Evolutionary conservation across 768 basidiomycete genomes (phyloP), one percentile per base, ranked within the genome.

Genomic region (Cyathus striatus): DNA sequence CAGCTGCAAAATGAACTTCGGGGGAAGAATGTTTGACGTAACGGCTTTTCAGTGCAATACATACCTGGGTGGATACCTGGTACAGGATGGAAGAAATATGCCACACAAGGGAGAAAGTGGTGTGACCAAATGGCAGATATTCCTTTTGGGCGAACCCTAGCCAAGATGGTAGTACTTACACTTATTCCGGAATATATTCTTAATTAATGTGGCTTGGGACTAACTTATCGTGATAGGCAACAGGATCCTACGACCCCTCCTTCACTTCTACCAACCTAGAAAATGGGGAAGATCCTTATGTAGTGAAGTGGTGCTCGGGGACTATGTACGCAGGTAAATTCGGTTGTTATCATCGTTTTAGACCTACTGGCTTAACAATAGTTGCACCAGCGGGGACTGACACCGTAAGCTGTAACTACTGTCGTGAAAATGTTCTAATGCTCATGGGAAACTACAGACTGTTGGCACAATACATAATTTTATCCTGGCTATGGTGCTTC

Each of bases 51-150:
- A 51, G 49, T 64, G 23, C 50, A 49, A 24, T 49, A 62, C 22
- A 43, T 65, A 1, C 65, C 64, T 0, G 27, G 38, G 7, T 76
- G 74, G 72, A 25, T 74, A 4, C 73, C 74, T 20, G 75, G 75
- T 0, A 64, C 69, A 5, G 64, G 61, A 18, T 76, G 73, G 51
- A 60, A 73, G 46, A 60, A 54, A 26, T 61, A 58, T 36, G 72
- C 72, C 1, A 52, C 57, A 20, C 26, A 52, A 16, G 63, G 66
- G 51, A 54, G 58, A 16, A 53, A 51, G 13, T 49, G 61, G 9
- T 58, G 61, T 6, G 45, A 55, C 5, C 58, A 65, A 12, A 61
- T 72, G 56, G 50, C 62, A 9, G 60, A 70, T 23, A 49, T 59
- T 5, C 73, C 74, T 0, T 75, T 70, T 39, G 41, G 50, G 3